Evolutionary conservation across 768 basidiomycete genomes (phyloP), one percentile per base, ranked within the genome.

Genomic region (Mycena rosella): DNA sequence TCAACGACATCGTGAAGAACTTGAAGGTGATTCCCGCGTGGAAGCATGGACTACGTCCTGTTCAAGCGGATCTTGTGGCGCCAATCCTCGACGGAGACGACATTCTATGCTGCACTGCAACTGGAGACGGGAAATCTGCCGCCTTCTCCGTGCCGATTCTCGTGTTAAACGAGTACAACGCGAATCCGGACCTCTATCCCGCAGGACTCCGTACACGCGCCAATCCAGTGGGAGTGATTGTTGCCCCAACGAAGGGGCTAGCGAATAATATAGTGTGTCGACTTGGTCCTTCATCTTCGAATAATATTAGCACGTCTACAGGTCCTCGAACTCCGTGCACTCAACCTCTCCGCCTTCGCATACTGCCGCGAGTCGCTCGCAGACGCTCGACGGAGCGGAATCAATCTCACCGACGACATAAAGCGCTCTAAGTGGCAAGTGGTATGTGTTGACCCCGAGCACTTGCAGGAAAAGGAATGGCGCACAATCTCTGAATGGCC

Each of bases 361-460:
- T n/a, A n/a, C n/a, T n/a, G n/a, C n/a, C n/a, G n/a, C n/a, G n/a
- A n/a, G n/a, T n/a, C n/a, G n/a, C n/a, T 60, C 1, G 60, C 60
- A 24, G 47, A 51, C 20, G 34, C 48, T 0, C 60, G 60, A 2
- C 60, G 48, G 24, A 27, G 5, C 14, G 49, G 36, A 1, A 14
- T 36, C 5, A 42, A 60, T 26, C 49, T 60, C 3, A 27, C 32
- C 15, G 22, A 44, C 0, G 27, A 17, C 6, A 47, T 58, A 24
- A 58, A 32, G 26, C 2, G 2, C 9, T 44, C 42, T 26, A 38
- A 36, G 2, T 60, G 48, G 48, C 47, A 29, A 24, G 60, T 60
- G 7, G 26, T 60, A 7, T 60, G 59, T 29, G 59, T 60, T 15
- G 48, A 60, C n/a, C 59, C 59, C 3, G 59, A 59, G 45, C 57